phyloP scores from a whole-genome alignment of 2,329 filamentous ascomycete species.

The Cladosporium cucumerinum region DNA sequence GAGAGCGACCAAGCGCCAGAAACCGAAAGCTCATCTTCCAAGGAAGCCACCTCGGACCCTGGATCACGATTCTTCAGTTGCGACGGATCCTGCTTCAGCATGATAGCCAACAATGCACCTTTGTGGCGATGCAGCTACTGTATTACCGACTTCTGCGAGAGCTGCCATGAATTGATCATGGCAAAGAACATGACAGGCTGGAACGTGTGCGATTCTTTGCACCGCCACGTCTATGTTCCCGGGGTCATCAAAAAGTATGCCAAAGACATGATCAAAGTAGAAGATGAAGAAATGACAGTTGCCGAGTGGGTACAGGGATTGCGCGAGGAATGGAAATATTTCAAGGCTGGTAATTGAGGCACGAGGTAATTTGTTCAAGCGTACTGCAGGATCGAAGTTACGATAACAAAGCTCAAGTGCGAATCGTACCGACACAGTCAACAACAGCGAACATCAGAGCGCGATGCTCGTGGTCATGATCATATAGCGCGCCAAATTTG shows the following conservation, averaged over 20 bases:
- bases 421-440: no score
- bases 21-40: not conserved
- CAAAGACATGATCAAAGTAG: not conserved
- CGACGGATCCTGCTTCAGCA: not conserved
- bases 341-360: not conserved
- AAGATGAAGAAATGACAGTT: not conserved
- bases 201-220: not conserved
- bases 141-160: not conserved
- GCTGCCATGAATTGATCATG: not conserved
- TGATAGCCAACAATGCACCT: not conserved
- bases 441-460: no score
- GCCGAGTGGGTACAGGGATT: not conserved
- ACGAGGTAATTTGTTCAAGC: no score
- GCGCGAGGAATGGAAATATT: not conserved
- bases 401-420: no score
- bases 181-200: not conserved
- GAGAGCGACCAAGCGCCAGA: not conserved
- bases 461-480: no score
- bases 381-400: no score
- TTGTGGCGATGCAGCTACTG: not conserved
- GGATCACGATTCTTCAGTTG: not conserved
- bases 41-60: not conserved
- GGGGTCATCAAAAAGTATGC: not conserved
- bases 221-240: not conserved
- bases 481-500: no score